A percentile compares a stretch with the other conserved stretches of the same genome.
Evolutionary conservation across 1,284 basidiomycete species (phyloP).

Genomic region (Xerocomus alliaceus): DNA sequence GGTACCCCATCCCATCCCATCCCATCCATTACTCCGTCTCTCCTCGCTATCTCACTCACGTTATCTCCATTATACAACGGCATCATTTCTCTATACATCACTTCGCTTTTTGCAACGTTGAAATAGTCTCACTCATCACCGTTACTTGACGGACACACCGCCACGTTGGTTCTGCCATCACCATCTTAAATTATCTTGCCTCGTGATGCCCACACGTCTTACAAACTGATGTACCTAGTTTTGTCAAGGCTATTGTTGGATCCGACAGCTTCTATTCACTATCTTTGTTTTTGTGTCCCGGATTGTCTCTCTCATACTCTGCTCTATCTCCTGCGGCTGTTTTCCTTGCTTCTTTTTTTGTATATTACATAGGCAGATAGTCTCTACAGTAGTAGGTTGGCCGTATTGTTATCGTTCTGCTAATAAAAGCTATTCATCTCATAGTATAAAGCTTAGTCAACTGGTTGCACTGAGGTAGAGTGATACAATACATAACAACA

Average conservation of each 20-base stretch:
- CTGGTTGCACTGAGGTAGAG: background rate
- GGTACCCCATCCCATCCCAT: constrained; percentile 33
- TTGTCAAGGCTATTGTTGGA: constrained; percentile 23
- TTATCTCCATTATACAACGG: constrained; percentile 36
- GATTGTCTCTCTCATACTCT: constrained; percentile 32
- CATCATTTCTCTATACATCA: constrained; percentile 38
- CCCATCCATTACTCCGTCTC: constrained; percentile 29
- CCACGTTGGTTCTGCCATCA: constrained; percentile 19
- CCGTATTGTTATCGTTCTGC: constrained; percentile 60
- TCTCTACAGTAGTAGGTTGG: constrained; percentile 58
- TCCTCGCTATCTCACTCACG: constrained; percentile 38
- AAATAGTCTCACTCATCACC: constrained; percentile 21
- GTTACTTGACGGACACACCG: constrained; percentile 31
- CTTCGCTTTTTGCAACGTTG: constrained; percentile 25
- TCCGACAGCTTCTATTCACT: constrained; percentile 28
- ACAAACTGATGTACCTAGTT: constrained; percentile 14
- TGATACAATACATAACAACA: background rate
- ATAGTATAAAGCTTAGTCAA: constrained; percentile 16
- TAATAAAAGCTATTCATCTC: constrained; percentile 45
- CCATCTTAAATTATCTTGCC: constrained; percentile 21
- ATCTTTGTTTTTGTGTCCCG: constrained; percentile 22
- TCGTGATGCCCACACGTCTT: constrained; percentile 19
- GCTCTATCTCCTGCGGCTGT: constrained; percentile 31
- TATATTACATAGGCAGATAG: constrained; percentile 48
- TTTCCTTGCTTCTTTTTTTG: constrained; percentile 37